phyloP scores from a whole-genome alignment of 2,329 filamentous ascomycete species.

The Celoporthe dispersa region DNA sequence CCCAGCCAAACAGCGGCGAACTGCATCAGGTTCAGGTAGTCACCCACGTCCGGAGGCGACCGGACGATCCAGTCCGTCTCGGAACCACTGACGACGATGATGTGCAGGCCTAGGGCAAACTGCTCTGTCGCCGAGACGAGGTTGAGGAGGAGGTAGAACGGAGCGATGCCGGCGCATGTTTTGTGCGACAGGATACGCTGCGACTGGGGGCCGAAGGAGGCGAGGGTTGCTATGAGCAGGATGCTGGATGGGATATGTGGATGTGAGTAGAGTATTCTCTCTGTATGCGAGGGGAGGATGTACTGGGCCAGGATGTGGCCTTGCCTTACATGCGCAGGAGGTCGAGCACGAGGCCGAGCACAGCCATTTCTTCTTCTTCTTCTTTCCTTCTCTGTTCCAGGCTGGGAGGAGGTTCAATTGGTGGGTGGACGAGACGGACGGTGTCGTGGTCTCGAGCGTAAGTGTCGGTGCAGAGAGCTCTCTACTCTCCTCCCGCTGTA shows the following conservation, averaged over 20 bases:
- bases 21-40: not conserved
- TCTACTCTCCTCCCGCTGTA: not conserved
- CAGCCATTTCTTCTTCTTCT: not conserved
- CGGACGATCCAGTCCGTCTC: not conserved
- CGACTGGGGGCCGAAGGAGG: not conserved
- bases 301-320: too few relatives aligned
- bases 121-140: not conserved
- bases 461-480: not conserved
- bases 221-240: not conserved
- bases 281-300: not conserved
- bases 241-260: not conserved
- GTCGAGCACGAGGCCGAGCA: not conserved
- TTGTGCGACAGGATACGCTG: not conserved
- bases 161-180: not conserved
- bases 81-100: not conserved
- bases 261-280: not conserved
- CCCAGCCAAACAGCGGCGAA: not conserved
- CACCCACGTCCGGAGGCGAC: not conserved
- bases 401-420: too few relatives aligned
- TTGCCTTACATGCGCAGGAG: not conserved
- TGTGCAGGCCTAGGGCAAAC: not conserved
- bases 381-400: not conserved
- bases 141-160: not conserved
- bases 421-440: too few relatives aligned
- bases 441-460: too few relatives aligned